phyloP scores from a whole-genome alignment of 306 rosid species.

The Hippophae gyantsensis region DNA sequence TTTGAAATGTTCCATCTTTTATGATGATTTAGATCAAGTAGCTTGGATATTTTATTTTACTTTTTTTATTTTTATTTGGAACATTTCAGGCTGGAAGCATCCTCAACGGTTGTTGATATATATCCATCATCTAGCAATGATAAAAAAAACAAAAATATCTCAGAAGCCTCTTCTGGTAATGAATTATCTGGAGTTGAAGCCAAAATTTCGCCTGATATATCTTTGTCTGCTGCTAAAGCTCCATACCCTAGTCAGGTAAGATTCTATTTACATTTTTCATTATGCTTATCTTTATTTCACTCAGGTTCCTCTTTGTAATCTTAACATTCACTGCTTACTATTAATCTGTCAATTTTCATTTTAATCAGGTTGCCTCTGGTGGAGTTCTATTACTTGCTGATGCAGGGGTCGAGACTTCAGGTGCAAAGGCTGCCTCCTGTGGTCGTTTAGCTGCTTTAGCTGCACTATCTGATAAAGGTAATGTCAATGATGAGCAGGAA shows the following conservation, averaged over 20 bases:
- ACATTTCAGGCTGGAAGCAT: conserved; percentile 77
- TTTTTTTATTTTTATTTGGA: conserved; percentile 6
- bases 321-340: not conserved
- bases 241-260: conserved; percentile 47
- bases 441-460: conserved; percentile 74
- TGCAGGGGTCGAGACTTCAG: conserved; percentile 65
- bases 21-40: conserved; percentile 6
- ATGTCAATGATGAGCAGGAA: not conserved
- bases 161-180: conserved; percentile 30
- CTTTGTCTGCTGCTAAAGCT: conserved; percentile 39
- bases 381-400: conserved; percentile 63
- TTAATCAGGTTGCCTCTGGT: conserved; percentile 50
- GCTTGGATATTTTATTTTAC: conserved; percentile 15
- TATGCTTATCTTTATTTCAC: conserved; percentile 3
- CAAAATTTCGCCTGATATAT: conserved; percentile 18
- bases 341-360: conserved; percentile 11
- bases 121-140: conserved; percentile 31
- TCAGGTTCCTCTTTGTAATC: not conserved
- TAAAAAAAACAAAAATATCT: conserved; percentile 24
- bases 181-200: conserved; percentile 23
- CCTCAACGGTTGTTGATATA: conserved; percentile 55
- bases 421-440: conserved; percentile 95
- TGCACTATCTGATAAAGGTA: conserved; percentile 64
- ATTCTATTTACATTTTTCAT: conserved; percentile 8
- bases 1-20: conserved; percentile 16